These are phyloP conservation scores for Phialophora expanda DNA, from an alignment of 2,329 filamentous ascomycete genomes.

Conservation along the genomic window DNA sequence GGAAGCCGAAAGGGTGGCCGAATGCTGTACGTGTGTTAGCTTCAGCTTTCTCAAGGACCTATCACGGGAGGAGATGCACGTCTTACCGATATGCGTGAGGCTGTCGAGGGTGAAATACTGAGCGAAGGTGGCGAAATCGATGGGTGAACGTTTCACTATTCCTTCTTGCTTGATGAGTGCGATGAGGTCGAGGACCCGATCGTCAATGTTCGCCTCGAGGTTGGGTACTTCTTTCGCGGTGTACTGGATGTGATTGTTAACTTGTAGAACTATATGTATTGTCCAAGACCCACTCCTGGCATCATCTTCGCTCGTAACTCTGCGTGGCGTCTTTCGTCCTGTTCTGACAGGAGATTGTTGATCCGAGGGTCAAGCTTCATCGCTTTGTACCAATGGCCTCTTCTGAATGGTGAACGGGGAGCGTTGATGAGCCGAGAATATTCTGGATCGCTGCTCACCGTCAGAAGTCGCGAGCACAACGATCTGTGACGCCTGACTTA, in stretches of 20 bases:
- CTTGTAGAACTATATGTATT: not conserved
- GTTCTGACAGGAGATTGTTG: conserved; percentile 29
- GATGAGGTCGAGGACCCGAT: conserved; percentile 15
- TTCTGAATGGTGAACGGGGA: conserved; percentile 18
- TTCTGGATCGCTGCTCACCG: conserved; percentile 17
- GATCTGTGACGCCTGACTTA: not conserved
- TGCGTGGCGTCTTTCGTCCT: conserved; percentile 25
- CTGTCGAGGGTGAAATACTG: conserved; percentile 30
- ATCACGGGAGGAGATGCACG: not conserved
- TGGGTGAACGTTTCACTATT: conserved; percentile 4
- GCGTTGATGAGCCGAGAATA: conserved; percentile 18
- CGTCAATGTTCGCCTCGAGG: conserved; percentile 31
- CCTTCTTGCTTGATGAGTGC: conserved; percentile 21
- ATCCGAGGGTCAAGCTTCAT: conserved; percentile 24
- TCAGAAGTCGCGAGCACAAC: not conserved
- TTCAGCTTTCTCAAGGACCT: not conserved
- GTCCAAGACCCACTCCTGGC: conserved; percentile 18
- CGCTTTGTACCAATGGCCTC: conserved; percentile 25
- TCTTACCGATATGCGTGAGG: conserved; percentile 22
- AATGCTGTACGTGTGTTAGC: conserved; percentile 12
- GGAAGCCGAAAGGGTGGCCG: conserved; percentile 28
- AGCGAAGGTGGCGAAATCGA: conserved; percentile 25
- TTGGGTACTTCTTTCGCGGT: conserved; percentile 31
- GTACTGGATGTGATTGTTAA: conserved; percentile 23
- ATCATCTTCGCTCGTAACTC: conserved; percentile 28